Evolutionary conservation across 768 basidiomycete species (phyloP).

Genomic region (Collybia sordida): DNA sequence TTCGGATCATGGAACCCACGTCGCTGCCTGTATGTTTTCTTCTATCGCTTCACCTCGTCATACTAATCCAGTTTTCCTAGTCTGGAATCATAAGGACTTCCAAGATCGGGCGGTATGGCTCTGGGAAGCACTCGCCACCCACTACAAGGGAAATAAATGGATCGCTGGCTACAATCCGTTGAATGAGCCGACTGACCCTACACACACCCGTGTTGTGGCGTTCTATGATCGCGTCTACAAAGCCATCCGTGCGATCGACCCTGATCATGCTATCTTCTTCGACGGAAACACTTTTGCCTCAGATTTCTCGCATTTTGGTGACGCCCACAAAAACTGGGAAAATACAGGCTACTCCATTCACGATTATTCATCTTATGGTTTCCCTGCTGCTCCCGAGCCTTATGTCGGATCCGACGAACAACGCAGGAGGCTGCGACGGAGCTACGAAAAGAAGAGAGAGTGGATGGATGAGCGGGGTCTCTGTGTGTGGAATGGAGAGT

Average conservation of each 20-base stretch:
- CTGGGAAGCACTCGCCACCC: slow-evolving; percentile 73
- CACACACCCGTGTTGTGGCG: slow-evolving; percentile 58
- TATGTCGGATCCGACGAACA: slow-evolving; percentile 59
- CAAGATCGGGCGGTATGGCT: slow-evolving; percentile 78
- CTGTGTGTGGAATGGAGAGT: slow-evolving; percentile 82
- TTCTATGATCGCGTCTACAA: slow-evolving; percentile 71
- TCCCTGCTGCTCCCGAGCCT: slow-evolving; percentile 55
- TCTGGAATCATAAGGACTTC: slow-evolving; percentile 86
- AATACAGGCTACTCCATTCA: slow-evolving; percentile 81
- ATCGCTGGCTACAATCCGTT: slow-evolving; percentile 86
- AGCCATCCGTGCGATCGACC: slow-evolving; percentile 71
- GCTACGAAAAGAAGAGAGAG: slow-evolving; percentile 70
- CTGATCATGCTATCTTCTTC: slow-evolving; percentile 72
- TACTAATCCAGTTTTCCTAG: slow-evolving; percentile 21
- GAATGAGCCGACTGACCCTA: slow-evolving; percentile 78
- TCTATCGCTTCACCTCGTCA: not conserved
- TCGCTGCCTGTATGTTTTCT: slow-evolving; percentile 50
- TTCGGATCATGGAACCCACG: slow-evolving; percentile 66
- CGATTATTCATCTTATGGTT: slow-evolving; percentile 75
- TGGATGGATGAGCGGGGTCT: slow-evolving; percentile 72
- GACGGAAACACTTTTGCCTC: slow-evolving; percentile 85
- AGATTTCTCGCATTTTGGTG: slow-evolving; percentile 73
- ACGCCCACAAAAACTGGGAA: slow-evolving; percentile 58
- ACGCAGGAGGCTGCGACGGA: slow-evolving; percentile 45
- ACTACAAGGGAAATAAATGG: slow-evolving; percentile 79